phyloP scores from a whole-genome alignment of 805 yeast genomes.

The Pichia exigua region DNA sequence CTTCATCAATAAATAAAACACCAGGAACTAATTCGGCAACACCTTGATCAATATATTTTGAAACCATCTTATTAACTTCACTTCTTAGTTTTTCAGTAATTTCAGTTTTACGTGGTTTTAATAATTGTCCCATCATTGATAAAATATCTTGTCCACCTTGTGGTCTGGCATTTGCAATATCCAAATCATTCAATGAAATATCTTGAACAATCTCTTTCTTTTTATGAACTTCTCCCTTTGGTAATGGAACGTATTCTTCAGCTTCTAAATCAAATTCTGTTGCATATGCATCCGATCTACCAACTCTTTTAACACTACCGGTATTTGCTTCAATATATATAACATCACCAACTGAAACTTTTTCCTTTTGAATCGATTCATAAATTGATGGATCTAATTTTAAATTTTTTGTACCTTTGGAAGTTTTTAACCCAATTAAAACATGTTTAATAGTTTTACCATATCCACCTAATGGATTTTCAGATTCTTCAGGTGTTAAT shows the following conservation, averaged over 20 bases:
- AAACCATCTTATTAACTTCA: slow-evolving; percentile 93
- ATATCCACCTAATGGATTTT: slow-evolving; percentile 96
- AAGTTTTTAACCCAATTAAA: slow-evolving; percentile 90
- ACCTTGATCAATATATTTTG: slow-evolving; percentile 98
- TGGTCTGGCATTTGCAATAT: slow-evolving; percentile 93
- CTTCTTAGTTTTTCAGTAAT: slow-evolving; percentile 92
- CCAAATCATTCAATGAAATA: slow-evolving; percentile 95
- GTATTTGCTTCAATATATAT: slow-evolving; percentile 91
- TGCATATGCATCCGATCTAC: slow-evolving; percentile 92
- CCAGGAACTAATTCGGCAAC: slow-evolving; percentile 98
- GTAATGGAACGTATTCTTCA: slow-evolving; percentile 94
- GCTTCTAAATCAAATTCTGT: slow-evolving; percentile 98
- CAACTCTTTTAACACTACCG: slow-evolving; percentile 89
- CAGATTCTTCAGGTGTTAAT: slow-evolving; percentile 73
- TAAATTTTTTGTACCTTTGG: slow-evolving; percentile 92
- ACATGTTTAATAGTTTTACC: slow-evolving; percentile 57
- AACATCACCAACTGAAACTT: slow-evolving; percentile 95
- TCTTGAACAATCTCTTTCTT: slow-evolving; percentile 95
- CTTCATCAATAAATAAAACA: slow-evolving; percentile 95
- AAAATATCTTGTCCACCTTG: slow-evolving; percentile 96
- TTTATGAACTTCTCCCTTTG: slow-evolving; percentile 97
- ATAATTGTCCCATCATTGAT: slow-evolving; percentile 95
- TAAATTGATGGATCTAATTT: slow-evolving; percentile 98
- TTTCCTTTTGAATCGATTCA: slow-evolving; percentile 90
- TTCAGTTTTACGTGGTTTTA: slow-evolving; percentile 96